Evolutionary conservation across 2,329 filamentous ascomycete species (phyloP).

Genomic region (Ophiostoma perfectum): DNA sequence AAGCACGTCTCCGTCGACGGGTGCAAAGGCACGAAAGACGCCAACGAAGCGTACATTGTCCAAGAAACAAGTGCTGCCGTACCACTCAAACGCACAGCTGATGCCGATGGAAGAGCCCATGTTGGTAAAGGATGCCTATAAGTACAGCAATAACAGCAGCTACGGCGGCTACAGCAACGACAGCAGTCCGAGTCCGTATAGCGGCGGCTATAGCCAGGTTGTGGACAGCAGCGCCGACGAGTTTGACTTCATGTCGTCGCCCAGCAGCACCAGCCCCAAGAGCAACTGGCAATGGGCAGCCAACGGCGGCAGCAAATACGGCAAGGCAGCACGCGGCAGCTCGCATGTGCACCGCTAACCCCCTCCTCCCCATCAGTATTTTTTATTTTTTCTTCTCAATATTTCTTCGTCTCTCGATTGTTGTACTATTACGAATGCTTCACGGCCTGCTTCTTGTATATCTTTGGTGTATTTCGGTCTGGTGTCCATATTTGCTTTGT

Average conservation of each 20-base stretch:
- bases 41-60: not conserved
- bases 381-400: not conserved
- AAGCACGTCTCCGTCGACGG: not conserved
- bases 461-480: not conserved
- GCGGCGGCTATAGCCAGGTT: constrained; percentile 18
- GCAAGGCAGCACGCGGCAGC: not conserved
- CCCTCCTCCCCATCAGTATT: not conserved
- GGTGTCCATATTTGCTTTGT: not conserved
- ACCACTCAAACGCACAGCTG: constrained; percentile 36
- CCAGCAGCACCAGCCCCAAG: not conserved
- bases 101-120: constrained; percentile 38
- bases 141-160: not conserved
- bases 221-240: constrained; percentile 26
- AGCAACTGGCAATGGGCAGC: constrained; percentile 10
- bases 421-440: not conserved
- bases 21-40: constrained; percentile 14
- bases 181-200: not conserved
- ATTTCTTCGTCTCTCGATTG: not conserved
- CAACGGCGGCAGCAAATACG: constrained; percentile 13
- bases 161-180: not conserved
- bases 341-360: constrained; percentile 13
- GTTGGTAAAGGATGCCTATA: constrained; percentile 34
- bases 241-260: not conserved
- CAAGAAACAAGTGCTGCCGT: constrained; percentile 34
- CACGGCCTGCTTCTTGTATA: not conserved